These are phyloP conservation scores for Citrus reticulata DNA, from an alignment of 345 rosid species.

Conservation along the genomic window DNA sequence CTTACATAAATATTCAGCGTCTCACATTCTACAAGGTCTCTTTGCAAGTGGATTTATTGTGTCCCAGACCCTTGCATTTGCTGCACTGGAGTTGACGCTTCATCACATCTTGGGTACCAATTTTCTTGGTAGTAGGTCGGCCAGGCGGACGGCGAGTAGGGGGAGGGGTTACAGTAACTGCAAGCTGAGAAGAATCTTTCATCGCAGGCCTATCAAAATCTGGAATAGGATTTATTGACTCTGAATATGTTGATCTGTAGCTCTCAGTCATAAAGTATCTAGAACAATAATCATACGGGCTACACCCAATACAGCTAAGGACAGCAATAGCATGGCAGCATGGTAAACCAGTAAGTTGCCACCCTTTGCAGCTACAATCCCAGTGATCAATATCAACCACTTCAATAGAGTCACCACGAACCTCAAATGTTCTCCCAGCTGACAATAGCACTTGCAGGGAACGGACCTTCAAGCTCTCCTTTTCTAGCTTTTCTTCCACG, in stretches of 20 bases:
- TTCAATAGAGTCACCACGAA: constrained; percentile 72
- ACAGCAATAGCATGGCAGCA: constrained; percentile 79
- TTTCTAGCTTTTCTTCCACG: constrained; percentile 73
- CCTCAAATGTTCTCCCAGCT: constrained; percentile 73
- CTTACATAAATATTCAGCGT: constrained; percentile 10
- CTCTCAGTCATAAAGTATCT: constrained; percentile 67
- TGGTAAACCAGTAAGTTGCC: constrained; percentile 84
- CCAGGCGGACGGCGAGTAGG: constrained; percentile 83
- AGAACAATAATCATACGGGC: constrained; percentile 67
- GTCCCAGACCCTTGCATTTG: constrained; percentile 95
- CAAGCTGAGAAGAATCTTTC: constrained; percentile 45
- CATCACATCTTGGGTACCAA: constrained; percentile 53
- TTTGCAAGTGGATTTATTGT: constrained; percentile 97
- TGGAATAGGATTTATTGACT: constrained; percentile 68
- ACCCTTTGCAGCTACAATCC: constrained; percentile 88
- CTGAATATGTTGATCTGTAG: constrained; percentile 66
- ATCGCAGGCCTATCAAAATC: constrained; percentile 37
- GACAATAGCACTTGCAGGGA: constrained; percentile 51
- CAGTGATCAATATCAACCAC: constrained; percentile 61
- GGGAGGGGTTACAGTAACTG: constrained; percentile 81
- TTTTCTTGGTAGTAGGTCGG: constrained; percentile 71
- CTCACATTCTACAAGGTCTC: constrained; percentile 46
- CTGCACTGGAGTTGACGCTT: constrained; percentile 96
- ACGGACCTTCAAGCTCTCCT: constrained; percentile 49
- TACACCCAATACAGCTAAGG: constrained; percentile 48